Evolutionary conservation across 371 early-diverging fungal species (phyloP), one percentile per base, ranked within the genome.

Genomic region (Lichtheimia ramosa): DNA sequence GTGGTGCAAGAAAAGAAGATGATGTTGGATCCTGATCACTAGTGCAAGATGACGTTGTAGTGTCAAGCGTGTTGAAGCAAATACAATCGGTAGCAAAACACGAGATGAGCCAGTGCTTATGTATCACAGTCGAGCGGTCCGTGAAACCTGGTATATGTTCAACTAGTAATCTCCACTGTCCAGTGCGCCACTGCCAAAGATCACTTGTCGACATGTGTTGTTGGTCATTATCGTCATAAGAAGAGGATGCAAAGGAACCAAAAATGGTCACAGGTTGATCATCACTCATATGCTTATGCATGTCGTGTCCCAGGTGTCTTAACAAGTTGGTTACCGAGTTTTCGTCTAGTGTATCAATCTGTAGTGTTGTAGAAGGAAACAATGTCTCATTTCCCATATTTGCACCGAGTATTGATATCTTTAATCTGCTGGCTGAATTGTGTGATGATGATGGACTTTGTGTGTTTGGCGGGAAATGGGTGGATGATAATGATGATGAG

Each of bases 31-130:
- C 8, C 10, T 2, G 10, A 8, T 34, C 6, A 10, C 10, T 34
- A 34, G 34, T 34, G 34, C 34, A 34, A 34, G 34, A 34, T 34
- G 34, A 34, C 34, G 6, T 34, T 34, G 34, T 34, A 10, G 34
- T 2, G 34, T 34, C 34, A 8, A 34, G 46, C 46, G 46, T 46
- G 46, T 46, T 21, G 46, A 46, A 46, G 46, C 46, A 46, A 16
- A 46, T 46, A 8, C 46, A 46, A 18, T 16, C 1, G n/a, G 46
- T 21, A 24, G 65, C 72, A 53, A 68, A 71, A 41, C 72, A 71
- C 24, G 69, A 63, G 41, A 71, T 52, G 5, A 71, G 34, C 63
- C 66, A 65, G 42, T 58, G 60, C 4, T 49, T 41, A 40, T 59
- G 58, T 16, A 43, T 27, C 42, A 71, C 39, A 18, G 66, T 60